A percentile compares a stretch with the other conserved stretches of the same genome.
Evolutionary conservation across 495 filamentous ascomycete genomes (phyloP).

Genomic region (Penicillium steckii): DNA sequence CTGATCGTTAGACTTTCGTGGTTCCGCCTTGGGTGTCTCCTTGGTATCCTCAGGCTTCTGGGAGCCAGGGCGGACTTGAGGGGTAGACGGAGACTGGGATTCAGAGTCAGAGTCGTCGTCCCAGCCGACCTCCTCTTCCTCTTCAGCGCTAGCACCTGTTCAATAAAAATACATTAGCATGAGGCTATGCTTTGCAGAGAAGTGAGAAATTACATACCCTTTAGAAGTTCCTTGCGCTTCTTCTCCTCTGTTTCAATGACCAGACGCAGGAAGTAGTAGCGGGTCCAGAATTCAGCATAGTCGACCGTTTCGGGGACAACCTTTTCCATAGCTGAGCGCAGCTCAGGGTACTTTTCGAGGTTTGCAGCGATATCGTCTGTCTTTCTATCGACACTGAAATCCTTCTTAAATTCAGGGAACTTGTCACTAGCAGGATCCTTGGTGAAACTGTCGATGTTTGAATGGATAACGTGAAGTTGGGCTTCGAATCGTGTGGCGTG

Average conservation of each 20-base stretch:
- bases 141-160: slow-evolving; percentile 56
- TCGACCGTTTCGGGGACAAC: slow-evolving; percentile 86
- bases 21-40: slow-evolving; percentile 57
- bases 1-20: slow-evolving; percentile 80
- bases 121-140: slow-evolving; percentile 81
- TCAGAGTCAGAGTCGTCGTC: slow-evolving; percentile 76
- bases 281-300: slow-evolving; percentile 87
- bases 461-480: slow-evolving; percentile 92
- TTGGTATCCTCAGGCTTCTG: slow-evolving; percentile 22
- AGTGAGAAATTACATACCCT: slow-evolving; percentile 57
- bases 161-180: slow-evolving; percentile 12
- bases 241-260: slow-evolving; percentile 96
- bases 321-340: slow-evolving; percentile 91
- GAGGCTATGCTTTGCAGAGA: slow-evolving; percentile 11
- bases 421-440: slow-evolving; percentile 75
- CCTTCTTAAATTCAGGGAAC: slow-evolving; percentile 70
- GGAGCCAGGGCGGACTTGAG: slow-evolving; percentile 29
- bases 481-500: slow-evolving; percentile 94
- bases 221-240: slow-evolving; percentile 83
- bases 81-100: slow-evolving; percentile 51
- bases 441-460: slow-evolving; percentile 76
- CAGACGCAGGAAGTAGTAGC: slow-evolving; percentile 93
- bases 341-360: slow-evolving; percentile 83
- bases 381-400: slow-evolving; percentile 79
- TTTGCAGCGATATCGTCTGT: slow-evolving; percentile 82